A percentile compares a stretch with the other conserved stretches of the same genome.
Conservation (phyloP, 1,139 yeast genomes). For the Geotrichum europaeum region DNA sequence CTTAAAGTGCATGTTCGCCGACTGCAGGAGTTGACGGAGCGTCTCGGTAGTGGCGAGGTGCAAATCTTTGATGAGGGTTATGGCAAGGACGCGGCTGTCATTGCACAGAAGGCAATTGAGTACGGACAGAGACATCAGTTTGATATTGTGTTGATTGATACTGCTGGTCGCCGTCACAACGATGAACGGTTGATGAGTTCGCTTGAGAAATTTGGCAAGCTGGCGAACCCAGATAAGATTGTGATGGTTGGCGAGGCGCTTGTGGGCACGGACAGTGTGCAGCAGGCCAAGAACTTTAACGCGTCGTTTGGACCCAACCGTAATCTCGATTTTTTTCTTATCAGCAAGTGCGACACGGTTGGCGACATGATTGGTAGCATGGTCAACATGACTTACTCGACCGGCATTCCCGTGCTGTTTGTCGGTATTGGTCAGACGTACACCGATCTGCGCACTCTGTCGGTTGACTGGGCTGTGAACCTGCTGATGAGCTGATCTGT, state of each 20-base stretch:
- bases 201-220: slow-evolving; percentile 87
- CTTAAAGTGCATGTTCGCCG: slow-evolving; percentile 88
- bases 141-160: slow-evolving; percentile 88
- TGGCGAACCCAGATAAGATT: slow-evolving; percentile 92
- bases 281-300: slow-evolving; percentile 89
- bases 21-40: slow-evolving; percentile 54
- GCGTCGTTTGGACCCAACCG: slow-evolving; percentile 85
- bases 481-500: slow-evolving; percentile 54
- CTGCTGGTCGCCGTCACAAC: slow-evolving; percentile 96
- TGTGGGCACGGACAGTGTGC: slow-evolving; percentile 95
- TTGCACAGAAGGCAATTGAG: slow-evolving; percentile 90
- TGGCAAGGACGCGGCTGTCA: slow-evolving; percentile 93
- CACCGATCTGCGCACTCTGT: slow-evolving; percentile 87
- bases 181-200: slow-evolving; percentile 96
- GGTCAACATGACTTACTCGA: slow-evolving; percentile 97
- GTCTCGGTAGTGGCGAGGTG: slow-evolving; percentile 50
- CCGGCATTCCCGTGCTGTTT: slow-evolving; percentile 89
- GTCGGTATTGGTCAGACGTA: slow-evolving; percentile 97
- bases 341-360: slow-evolving; percentile 94
- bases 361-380: slow-evolving; percentile 95
- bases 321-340: slow-evolving; percentile 80
- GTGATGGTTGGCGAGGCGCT: slow-evolving; percentile 98
- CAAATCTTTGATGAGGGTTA: slow-evolving; percentile 92
- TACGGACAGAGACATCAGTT: slow-evolving; percentile 59
- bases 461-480: slow-evolving; percentile 89